Base-by-base conservation (phyloP, 2,329 filamentous ascomycete genomes). In the Neopestalotiopsis clavispora region DNA sequence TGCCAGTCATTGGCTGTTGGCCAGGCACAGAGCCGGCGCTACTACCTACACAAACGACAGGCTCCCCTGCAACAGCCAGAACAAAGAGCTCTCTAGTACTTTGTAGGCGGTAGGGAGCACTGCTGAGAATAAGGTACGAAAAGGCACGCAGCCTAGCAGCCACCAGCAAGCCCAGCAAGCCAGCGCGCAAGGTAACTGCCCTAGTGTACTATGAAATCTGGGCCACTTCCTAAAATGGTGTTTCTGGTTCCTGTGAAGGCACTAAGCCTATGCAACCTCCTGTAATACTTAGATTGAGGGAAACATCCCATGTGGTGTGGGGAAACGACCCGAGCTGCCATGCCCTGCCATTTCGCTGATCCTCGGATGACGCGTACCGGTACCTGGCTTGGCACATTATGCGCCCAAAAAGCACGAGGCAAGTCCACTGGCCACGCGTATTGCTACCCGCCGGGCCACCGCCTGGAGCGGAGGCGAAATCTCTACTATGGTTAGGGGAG, bases 251-350 rank as follows among this genome's bases (percentile, higher is more conserved):
- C 12, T 52, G 17, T 20, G 6, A 17, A 52, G 45, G 45, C 45
- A 52, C 45, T 52, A 52, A n/a, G 45, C 45, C 40, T 59, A 59
- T 67, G 65, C 65, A 60, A 67, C 65, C 59, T 67, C 66, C 58
- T 67, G 66, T 62, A 67, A 62, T 62, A 67, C 66, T 63, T 67
- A 62, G 49, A 67, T 67, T 67, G 66, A 52, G 57, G 56, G 66
- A 63, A 62, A 63, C 57, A 67, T 62, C 64, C 64, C 42, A 66
- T 66, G 45, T 17, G 34, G 49, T 59, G 65, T 59, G 52, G 52
- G 65, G 65, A 66, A 59, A 30, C 14, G 14, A 56, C 34, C n/a
- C 52, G 52, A 59, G 34, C 34, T 67, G 57, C 45, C 52, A 66
- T 66, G 45, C 64, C 45, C 64, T 66, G 64, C 49, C 23, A 66